Percentiles rank a stretch among this genome's conserved stretches.
Conservation (phyloP, 805 yeast genomes). For the Ogataea trehalophila region DNA sequence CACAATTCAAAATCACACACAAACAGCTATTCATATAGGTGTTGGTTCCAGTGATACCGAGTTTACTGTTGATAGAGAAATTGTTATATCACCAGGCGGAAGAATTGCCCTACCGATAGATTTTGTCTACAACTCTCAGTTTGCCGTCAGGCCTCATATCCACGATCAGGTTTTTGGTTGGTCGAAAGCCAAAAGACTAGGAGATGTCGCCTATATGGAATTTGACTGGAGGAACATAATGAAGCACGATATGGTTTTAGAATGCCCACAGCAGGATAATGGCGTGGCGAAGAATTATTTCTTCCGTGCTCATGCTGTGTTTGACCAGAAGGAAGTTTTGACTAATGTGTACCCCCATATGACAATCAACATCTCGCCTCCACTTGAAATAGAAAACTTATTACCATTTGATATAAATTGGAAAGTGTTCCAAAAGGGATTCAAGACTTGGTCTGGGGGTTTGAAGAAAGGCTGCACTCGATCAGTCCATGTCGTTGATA, state of each 20-base stretch:
- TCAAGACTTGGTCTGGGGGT: constrained; percentile 60
- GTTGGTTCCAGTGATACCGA: constrained; percentile 30
- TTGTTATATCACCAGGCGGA: constrained; percentile 49
- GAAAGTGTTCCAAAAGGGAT: constrained; percentile 70
- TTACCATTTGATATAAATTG: constrained; percentile 78
- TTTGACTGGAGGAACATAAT: constrained; percentile 63
- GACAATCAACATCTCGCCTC: constrained; percentile 73
- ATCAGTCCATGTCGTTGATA: constrained; percentile 74
- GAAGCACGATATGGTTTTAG: constrained; percentile 46
- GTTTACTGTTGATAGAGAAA: constrained; percentile 26
- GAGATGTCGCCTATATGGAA: constrained; percentile 11
- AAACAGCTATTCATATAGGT: constrained; percentile 46
- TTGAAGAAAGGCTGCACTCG: constrained; percentile 63
- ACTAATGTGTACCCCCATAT: constrained; percentile 79
- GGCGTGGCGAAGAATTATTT: constrained; percentile 37
- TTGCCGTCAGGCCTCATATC: constrained; percentile 60
- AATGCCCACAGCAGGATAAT: constrained; percentile 46
- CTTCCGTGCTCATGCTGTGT: constrained; percentile 69
- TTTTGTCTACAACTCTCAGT: constrained; percentile 50
- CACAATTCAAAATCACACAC: constrained; percentile 61
- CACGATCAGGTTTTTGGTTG: constrained; percentile 52
- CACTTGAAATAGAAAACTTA: constrained; percentile 77
- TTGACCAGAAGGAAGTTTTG: constrained; percentile 62
- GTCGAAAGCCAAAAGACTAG: constrained; percentile 46
- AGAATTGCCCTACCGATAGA: constrained; percentile 71